These are phyloP conservation scores for Ajuga chamaepitys DNA, from an alignment of 257 asterid genomes.

Conservation along the genomic window DNA sequence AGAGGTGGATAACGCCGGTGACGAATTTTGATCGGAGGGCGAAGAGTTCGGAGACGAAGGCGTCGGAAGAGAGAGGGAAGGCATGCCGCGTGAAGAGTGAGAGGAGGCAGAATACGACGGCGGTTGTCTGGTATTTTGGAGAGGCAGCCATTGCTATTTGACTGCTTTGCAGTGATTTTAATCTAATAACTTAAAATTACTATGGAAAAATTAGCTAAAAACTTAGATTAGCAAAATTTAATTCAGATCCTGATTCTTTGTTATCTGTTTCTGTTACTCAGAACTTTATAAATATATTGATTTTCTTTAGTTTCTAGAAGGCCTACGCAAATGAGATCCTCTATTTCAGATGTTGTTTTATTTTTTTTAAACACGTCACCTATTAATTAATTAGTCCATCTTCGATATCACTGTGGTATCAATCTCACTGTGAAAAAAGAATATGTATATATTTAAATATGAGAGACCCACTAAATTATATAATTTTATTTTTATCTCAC, in stretches of 20 bases:
- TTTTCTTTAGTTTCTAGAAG: no score
- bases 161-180: no score
- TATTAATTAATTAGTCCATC: no score
- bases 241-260: not conserved
- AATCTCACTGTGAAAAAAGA: no score
- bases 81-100: slow-evolving; percentile 19
- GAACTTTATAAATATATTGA: not conserved
- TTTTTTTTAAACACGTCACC: no score
- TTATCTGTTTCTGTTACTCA: slow-evolving; percentile 12
- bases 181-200: not conserved
- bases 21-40: slow-evolving; percentile 47
- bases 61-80: slow-evolving; percentile 21
- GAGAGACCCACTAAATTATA: no score
- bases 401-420: no score
- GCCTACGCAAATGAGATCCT: no score
- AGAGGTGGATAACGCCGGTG: slow-evolving; percentile 58
- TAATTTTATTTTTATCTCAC: no score
- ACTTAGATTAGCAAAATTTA: not conserved
- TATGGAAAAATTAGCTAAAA: not conserved
- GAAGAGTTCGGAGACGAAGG: slow-evolving; percentile 37
- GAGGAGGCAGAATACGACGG: slow-evolving; percentile 2
- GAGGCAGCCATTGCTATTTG: slow-evolving; percentile 37
- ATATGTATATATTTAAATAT: no score
- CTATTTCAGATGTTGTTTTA: no score
- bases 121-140: slow-evolving; percentile 10